Conservation (phyloP, 306 rosid genomes). For the Fragaria ananassa region DNA sequence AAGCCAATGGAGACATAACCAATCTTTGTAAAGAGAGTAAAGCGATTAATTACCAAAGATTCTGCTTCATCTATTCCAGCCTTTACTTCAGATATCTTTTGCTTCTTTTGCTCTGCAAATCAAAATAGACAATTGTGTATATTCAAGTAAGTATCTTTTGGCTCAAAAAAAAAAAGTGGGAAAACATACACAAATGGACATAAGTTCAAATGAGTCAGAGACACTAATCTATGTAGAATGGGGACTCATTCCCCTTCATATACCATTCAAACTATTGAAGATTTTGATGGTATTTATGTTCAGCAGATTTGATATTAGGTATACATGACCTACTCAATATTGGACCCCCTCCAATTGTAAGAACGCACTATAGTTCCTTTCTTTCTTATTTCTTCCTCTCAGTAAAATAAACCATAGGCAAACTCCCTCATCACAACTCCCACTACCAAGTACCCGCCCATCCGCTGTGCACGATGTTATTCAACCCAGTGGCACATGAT, state of each 20-base stretch:
- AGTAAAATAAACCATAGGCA: no score
- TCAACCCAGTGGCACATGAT: background rate
- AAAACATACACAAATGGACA: background rate
- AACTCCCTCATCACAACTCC: no score
- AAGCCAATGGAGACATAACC: conserved; percentile 12
- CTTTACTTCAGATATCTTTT: conserved; percentile 71
- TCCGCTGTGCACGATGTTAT: background rate
- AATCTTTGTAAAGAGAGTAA: conserved; percentile 18
- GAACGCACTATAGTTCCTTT: background rate
- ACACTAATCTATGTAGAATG: no score
- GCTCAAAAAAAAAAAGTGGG: background rate
- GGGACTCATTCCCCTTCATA: background rate
- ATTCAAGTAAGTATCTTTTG: background rate
- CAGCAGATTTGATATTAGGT: background rate
- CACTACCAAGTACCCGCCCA: no score
- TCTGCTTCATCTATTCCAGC: conserved; percentile 89
- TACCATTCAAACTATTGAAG: background rate
- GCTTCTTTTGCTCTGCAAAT: conserved; percentile 90
- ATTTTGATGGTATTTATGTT: background rate
- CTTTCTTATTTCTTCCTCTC: background rate
- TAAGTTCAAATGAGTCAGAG: background rate
- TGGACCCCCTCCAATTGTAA: background rate
- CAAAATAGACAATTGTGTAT: background rate
- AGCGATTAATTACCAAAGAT: conserved; percentile 56
- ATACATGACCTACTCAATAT: background rate